These are phyloP conservation scores for Torulaspora maleeae DNA, from an alignment of 805 yeast genomes.

Conservation along the genomic window DNA sequence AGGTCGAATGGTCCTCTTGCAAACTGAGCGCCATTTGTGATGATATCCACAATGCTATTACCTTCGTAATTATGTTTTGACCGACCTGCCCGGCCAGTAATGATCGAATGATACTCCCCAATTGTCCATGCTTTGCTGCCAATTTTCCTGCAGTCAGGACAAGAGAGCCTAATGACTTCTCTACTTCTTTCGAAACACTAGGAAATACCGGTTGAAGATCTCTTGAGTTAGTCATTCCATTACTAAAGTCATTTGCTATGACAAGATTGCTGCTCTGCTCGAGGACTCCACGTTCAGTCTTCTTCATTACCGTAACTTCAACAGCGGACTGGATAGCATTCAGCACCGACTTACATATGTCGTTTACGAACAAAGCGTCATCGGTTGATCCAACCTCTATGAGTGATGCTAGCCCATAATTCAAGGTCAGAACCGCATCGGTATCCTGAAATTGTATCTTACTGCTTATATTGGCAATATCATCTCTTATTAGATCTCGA, in stretches of 20 bases:
- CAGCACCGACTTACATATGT: constrained; percentile 5
- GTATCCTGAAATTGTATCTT: constrained; percentile 17
- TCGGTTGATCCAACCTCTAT: background rate
- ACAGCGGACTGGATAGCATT: constrained; percentile 2
- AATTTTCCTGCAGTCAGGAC: constrained; percentile 2
- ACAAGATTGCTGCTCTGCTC: constrained; percentile 24
- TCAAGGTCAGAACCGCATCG: constrained; percentile 9
- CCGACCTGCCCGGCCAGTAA: constrained; percentile 17
- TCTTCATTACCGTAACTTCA: constrained; percentile 1
- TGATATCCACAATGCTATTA: constrained; percentile 38
- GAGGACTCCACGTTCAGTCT: constrained; percentile 9
- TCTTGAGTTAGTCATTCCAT: constrained; percentile 1
- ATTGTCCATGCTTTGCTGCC: background rate
- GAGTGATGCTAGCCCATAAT: constrained; percentile 13
- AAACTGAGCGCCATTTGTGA: constrained; percentile 33
- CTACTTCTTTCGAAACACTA: constrained; percentile 23
- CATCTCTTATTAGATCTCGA: constrained; percentile 7
- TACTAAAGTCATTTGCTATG: constrained; percentile 10
- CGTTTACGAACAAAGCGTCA: constrained; percentile 8
- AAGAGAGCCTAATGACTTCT: constrained; percentile 9
- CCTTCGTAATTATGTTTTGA: constrained; percentile 16
- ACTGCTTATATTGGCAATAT: constrained; percentile 7
- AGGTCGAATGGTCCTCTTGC: constrained; percentile 19
- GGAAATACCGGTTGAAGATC: constrained; percentile 19
- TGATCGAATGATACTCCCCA: constrained; percentile 18